Percentiles rank a stretch among this genome's conserved stretches.
These are phyloP conservation scores for Trametes versicolor DNA, from an alignment of 1,284 basidiomycete genomes.

Conservation along the genomic window DNA sequence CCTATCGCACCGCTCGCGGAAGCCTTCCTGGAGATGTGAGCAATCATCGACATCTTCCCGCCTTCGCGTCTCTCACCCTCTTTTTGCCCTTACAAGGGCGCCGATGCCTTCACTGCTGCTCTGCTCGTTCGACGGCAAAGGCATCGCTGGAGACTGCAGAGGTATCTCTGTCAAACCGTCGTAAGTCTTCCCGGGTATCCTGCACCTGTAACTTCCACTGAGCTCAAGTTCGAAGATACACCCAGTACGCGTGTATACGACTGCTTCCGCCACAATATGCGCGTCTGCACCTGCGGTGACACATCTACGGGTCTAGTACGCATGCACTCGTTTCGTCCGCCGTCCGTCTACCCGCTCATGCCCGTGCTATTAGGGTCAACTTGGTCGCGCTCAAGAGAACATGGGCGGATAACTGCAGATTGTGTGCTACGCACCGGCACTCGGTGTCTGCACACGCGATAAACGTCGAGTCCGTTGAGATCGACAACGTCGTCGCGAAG, in stretches of 20 bases:
- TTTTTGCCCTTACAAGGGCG: conserved; percentile 83
- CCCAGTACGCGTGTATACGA: conserved; percentile 87
- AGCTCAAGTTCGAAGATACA: conserved; percentile 61
- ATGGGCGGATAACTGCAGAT: conserved; percentile 86
- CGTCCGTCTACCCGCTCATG: background rate
- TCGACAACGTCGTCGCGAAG: conserved; percentile 92
- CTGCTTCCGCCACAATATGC: conserved; percentile 85
- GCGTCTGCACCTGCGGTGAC: conserved; percentile 82
- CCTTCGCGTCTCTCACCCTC: background rate
- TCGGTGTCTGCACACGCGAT: conserved; percentile 71
- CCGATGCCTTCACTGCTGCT: conserved; percentile 59
- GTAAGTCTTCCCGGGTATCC: conserved; percentile 54
- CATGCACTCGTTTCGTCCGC: conserved; percentile 18
- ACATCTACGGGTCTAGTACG: conserved; percentile 80
- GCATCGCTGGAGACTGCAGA: conserved; percentile 90
- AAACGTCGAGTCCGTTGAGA: conserved; percentile 89
- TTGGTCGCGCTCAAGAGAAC: conserved; percentile 78
- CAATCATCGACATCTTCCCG: conserved; percentile 18
- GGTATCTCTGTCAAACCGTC: conserved; percentile 89
- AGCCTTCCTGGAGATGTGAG: conserved; percentile 88
- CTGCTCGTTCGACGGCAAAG: conserved; percentile 90
- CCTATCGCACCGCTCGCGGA: conserved; percentile 48
- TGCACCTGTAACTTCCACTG: conserved; percentile 8
- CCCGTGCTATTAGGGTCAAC: conserved; percentile 66
- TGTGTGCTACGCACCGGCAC: conserved; percentile 30